phyloP scores from a whole-genome alignment of 345 rosid genomes.

The Murraya koenigii region DNA sequence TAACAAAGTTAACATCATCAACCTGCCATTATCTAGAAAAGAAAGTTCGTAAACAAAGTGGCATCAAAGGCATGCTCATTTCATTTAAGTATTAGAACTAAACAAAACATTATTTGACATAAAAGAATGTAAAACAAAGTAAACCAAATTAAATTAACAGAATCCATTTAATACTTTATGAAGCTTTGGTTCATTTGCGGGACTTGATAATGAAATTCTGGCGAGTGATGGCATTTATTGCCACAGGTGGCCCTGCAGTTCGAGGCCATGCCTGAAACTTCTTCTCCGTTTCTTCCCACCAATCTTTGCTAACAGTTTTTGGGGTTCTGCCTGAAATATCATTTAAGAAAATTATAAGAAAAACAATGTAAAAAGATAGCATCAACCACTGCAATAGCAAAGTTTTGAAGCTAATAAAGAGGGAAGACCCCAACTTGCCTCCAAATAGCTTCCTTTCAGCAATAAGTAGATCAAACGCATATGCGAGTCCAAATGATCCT shows the following conservation, averaged over 20 bases:
- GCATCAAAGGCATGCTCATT: background rate
- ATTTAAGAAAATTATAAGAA: background rate
- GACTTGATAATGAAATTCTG: slow-evolving; percentile 85
- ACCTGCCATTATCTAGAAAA: background rate
- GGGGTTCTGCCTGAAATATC: slow-evolving; percentile 66
- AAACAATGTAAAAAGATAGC: background rate
- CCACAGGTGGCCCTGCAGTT: slow-evolving; percentile 91
- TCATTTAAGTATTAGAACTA: background rate
- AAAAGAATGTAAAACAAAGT: background rate
- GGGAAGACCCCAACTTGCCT: slow-evolving; percentile 35
- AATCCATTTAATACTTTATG: background rate
- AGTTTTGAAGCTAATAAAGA: background rate
- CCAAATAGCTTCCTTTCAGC: slow-evolving; percentile 82
- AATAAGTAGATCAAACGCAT: slow-evolving; percentile 43
- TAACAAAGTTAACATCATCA: background rate
- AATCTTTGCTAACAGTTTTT: slow-evolving; percentile 58
- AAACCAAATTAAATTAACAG: background rate
- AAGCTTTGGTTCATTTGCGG: slow-evolving; percentile 23
- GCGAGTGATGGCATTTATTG: slow-evolving; percentile 91
- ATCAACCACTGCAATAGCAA: background rate
- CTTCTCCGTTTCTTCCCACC: slow-evolving; percentile 92
- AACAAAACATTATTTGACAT: slow-evolving; percentile 1
- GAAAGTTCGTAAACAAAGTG: background rate
- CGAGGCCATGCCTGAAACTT: slow-evolving; percentile 97
- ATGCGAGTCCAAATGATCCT: slow-evolving; percentile 70